A percentile compares a stretch with the other conserved stretches of the same genome.
Conservation (phyloP, 2,329 filamentous ascomycete species). For the Penicillium sp. region DNA sequence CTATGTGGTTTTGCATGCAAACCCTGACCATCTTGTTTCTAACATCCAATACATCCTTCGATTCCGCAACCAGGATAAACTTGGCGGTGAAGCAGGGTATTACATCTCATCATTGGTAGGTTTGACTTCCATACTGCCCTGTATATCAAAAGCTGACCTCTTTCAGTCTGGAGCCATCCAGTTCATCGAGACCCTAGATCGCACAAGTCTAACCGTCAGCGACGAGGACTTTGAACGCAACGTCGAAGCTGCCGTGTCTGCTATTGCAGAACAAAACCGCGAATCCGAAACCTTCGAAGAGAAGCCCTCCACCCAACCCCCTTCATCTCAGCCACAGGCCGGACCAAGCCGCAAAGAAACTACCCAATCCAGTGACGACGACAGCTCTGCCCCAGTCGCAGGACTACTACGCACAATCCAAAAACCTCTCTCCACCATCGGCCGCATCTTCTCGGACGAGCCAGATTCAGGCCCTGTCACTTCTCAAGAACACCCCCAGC, state of each 20-base stretch:
- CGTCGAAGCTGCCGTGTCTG: conserved; percentile 93
- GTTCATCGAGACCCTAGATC: conserved; percentile 94
- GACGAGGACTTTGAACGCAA: conserved; percentile 95
- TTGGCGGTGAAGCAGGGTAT: conserved; percentile 96
- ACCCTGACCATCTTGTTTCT: conserved; percentile 91
- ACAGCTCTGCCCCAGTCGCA: conserved; percentile 70
- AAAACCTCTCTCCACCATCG: conserved; percentile 83
- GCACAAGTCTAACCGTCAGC: conserved; percentile 85
- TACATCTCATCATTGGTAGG: conserved; percentile 88
- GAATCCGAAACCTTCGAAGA: conserved; percentile 49
- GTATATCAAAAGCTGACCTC: conserved; percentile 2
- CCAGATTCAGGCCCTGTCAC: conserved; percentile 23
- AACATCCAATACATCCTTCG: conserved; percentile 98
- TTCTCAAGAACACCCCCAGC: conserved; percentile 35
- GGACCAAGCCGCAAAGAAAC: conserved; percentile 41
- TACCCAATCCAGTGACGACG: conserved; percentile 56
- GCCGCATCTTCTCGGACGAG: conserved; percentile 86
- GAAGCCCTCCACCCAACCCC: conserved; percentile 49
- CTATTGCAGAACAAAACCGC: conserved; percentile 87
- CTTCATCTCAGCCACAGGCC: conserved; percentile 59
- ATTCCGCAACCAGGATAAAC: conserved; percentile 95
- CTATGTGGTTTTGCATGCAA: conserved; percentile 90
- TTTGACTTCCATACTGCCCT: not conserved
- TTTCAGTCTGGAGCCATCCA: conserved; percentile 72
- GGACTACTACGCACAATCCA: conserved; percentile 89